phyloP scores from a whole-genome alignment of 1,139 yeast species.

The Lodderomyces elongisporus region DNA sequence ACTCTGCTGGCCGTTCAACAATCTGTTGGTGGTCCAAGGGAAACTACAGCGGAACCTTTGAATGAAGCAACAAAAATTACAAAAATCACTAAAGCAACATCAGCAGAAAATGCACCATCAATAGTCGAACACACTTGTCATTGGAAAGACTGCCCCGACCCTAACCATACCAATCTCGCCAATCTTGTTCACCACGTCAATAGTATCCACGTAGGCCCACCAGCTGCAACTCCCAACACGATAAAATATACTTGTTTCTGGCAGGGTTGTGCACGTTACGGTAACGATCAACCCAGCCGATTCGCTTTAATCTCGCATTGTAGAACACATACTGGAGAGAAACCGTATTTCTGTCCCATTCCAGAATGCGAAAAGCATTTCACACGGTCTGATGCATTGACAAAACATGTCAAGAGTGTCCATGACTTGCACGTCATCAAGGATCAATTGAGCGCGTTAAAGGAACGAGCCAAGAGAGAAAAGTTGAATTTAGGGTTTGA shows the following conservation, averaged over 20 bases:
- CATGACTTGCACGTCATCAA: conserved; percentile 47
- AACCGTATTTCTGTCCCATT: conserved; percentile 61
- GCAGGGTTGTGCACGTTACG: conserved; percentile 54
- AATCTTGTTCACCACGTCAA: conserved; percentile 31
- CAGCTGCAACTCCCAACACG: not conserved
- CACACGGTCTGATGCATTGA: conserved; percentile 56
- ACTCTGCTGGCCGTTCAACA: too few relatives aligned
- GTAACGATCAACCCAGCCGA: conserved; percentile 52
- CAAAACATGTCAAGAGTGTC: conserved; percentile 58
- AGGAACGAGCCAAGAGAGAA: conserved; percentile 20
- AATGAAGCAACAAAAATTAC: too few relatives aligned
- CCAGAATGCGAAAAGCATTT: conserved; percentile 67
- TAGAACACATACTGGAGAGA: conserved; percentile 63
- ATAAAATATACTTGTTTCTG: conserved; percentile 53
- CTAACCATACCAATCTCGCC: conserved; percentile 19
- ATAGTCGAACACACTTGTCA: conserved; percentile 21
- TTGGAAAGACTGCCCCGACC: conserved; percentile 30
- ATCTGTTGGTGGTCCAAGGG: too few relatives aligned
- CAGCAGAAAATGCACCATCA: not conserved
- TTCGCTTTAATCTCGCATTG: conserved; percentile 60
- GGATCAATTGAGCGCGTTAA: conserved; percentile 28
- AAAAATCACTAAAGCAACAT: not conserved
- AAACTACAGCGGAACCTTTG: too few relatives aligned
- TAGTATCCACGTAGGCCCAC: conserved; percentile 21
- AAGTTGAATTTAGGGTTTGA: conserved; percentile 13